Conservation (phyloP, 2,329 filamentous ascomycete genomes). For the Albophoma yamanashiensis region DNA sequence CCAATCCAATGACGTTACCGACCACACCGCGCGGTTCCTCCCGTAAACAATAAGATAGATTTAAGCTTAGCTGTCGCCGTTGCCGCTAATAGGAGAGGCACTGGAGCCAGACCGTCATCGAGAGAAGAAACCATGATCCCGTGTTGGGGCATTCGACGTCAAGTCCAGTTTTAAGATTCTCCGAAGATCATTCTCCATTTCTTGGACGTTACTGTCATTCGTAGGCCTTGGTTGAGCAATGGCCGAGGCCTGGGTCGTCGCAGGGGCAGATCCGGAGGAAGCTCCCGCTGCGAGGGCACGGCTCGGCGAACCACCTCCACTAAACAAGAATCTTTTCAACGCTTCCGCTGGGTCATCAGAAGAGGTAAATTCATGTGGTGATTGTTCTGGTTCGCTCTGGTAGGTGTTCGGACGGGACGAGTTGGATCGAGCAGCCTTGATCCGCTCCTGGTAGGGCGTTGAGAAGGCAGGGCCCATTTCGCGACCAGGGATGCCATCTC, state of each 20-base stretch:
- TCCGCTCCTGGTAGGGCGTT: constrained; percentile 52
- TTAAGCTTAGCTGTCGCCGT: no score
- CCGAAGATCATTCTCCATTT: constrained; percentile 43
- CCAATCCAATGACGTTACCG: background rate
- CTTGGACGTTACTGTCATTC: constrained; percentile 25
- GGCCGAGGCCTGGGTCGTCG: background rate
- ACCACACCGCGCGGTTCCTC: background rate
- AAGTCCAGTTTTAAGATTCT: constrained; percentile 37
- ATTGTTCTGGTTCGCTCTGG: constrained; percentile 5
- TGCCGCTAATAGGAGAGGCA: constrained; percentile 10
- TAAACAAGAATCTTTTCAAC: constrained; percentile 46
- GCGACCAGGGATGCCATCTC: constrained; percentile 47
- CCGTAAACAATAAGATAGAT: background rate
- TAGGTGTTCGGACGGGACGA: constrained; percentile 11
- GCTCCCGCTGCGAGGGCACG: background rate
- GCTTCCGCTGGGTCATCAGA: constrained; percentile 32
- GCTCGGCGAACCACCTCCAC: constrained; percentile 18
- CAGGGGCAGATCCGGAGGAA: background rate
- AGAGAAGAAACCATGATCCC: constrained; percentile 12
- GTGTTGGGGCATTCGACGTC: constrained; percentile 11
- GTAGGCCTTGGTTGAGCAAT: constrained; percentile 3
- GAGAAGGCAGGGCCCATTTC: constrained; percentile 57
- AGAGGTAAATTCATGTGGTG: background rate
- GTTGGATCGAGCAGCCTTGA: constrained; percentile 39
- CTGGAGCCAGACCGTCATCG: constrained; percentile 9